Base-by-base conservation (phyloP, 768 basidiomycete species). In the Fibroporia radiculosa region DNA sequence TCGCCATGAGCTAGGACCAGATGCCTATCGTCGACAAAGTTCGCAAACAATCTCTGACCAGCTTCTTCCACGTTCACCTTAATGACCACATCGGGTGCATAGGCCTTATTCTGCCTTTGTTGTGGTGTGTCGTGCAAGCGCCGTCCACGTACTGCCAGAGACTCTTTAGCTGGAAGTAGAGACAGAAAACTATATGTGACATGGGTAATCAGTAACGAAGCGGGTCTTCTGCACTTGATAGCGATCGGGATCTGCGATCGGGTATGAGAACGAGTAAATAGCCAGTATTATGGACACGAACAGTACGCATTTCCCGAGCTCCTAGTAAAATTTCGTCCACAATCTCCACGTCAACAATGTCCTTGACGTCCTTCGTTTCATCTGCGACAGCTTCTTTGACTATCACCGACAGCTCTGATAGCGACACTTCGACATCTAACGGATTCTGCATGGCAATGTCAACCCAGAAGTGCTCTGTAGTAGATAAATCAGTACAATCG, bases 361-460 rank as follows among this genome's bases (percentile, higher is more conserved):
- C 59, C 32, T 59, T 53, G 0, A 64, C 53, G 29, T 66, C 62
- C 1, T 59, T 59, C 16, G 59, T 40, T 41, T 68, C 63, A 26
- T 56, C 45, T 1, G 53, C 48, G 26, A 52, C 58, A 2, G 64
- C 59, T 44, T 75, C 75, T 50, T 68, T 59, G 4, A 84, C 69
- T 3, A 67, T 46, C 7, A 87, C 60, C 0, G 82, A 78, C 42
- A 90, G 49, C 46, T 82, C 71, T 0, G 77, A 70, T 19, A 92
- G 57, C 40, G 71, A 78, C n/a, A 92, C 70, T 41, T 87, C 86
- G 5, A 82, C 70, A 48, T 84, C 74, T 32, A 92, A 62, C 14
- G 87, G 86, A 57, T 92, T 92, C 37, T 64, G 69, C 47, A 92
- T 39, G 4, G 69, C 69, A 20, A 92, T 52, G 51, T 91, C 86